phyloP scores from a whole-genome alignment of 768 basidiomycete species.

The Amanita pseudoporphyria region DNA sequence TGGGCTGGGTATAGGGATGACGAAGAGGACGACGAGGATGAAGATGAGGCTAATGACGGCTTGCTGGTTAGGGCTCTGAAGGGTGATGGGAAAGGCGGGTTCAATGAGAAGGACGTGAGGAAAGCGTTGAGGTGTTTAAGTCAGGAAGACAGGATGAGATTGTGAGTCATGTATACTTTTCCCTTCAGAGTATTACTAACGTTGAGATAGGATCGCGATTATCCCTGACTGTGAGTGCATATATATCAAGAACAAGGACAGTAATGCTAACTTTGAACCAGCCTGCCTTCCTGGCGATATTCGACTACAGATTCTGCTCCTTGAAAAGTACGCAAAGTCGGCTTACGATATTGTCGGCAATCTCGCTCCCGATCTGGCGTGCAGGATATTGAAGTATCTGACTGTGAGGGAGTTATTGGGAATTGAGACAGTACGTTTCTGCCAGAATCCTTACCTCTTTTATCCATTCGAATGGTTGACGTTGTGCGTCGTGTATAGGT shows the following conservation, averaged over 20 bases:
- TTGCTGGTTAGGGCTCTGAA: constrained; percentile 35
- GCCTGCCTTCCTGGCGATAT: constrained; percentile 82
- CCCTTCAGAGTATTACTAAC: constrained; percentile 4
- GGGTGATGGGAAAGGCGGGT: constrained; percentile 48
- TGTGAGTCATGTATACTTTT: constrained; percentile 36
- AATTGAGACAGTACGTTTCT: constrained; percentile 38
- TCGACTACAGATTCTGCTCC: constrained; percentile 68
- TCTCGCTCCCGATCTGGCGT: constrained; percentile 54
- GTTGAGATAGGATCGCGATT: constrained; percentile 38
- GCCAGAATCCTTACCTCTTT: neutral
- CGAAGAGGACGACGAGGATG: constrained; percentile 36
- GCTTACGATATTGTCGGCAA: constrained; percentile 77
- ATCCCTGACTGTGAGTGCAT: constrained; percentile 46
- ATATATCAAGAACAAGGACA: neutral
- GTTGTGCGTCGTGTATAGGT: constrained; percentile 32
- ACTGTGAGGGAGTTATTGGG: constrained; percentile 53
- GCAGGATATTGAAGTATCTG: constrained; percentile 48
- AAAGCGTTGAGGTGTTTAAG: constrained; percentile 51
- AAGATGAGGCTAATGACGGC: constrained; percentile 29
- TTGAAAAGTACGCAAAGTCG: constrained; percentile 76
- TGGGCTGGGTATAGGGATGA: constrained; percentile 62
- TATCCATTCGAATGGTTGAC: constrained; percentile 9
- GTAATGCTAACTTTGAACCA: constrained; percentile 14
- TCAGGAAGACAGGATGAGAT: constrained; percentile 60
- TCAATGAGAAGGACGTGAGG: constrained; percentile 63